phyloP scores from a whole-genome alignment of 495 filamentous ascomycete genomes.

The Trichodelitschia bisporula region DNA sequence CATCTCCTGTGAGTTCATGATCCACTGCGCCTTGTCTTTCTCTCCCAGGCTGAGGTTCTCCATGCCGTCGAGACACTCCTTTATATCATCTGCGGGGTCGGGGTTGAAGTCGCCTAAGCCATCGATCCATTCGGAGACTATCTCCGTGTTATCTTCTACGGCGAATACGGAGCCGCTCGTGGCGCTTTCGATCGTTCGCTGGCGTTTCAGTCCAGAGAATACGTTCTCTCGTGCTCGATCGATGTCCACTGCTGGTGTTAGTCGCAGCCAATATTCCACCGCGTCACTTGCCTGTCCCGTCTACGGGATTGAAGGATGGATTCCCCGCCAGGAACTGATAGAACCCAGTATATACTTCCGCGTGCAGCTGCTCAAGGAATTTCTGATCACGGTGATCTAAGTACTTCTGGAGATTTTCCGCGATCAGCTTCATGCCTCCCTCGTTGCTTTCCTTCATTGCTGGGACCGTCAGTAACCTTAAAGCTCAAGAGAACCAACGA shows the following conservation, averaged over 20 bases:
- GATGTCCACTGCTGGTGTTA: no score
- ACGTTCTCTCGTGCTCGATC: no score
- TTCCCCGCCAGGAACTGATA: neutral
- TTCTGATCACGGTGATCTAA: neutral
- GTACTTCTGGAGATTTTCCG: neutral
- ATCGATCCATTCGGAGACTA: neutral
- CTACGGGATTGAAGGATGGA: neutral
- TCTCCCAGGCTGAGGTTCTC: neutral
- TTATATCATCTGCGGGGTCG: neutral
- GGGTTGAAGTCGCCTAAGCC: neutral
- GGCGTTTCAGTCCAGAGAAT: no score
- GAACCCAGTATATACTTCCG: neutral
- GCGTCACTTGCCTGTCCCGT: neutral
- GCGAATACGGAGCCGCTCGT: neutral
- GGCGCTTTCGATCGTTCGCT: no score
- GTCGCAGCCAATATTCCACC: no score
- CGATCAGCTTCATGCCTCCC: no score
- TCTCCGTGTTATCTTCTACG: neutral
- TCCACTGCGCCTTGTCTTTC: neutral
- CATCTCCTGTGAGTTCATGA: neutral
- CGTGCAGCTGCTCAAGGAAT: neutral
- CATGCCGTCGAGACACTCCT: neutral
- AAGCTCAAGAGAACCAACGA: no score
- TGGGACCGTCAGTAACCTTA: no score
- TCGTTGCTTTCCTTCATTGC: no score